Evolutionary conservation across 352 stramenopile genomes (phyloP), one percentile per base, ranked within the genome.

Genomic region (Phytopythium boreale): DNA sequence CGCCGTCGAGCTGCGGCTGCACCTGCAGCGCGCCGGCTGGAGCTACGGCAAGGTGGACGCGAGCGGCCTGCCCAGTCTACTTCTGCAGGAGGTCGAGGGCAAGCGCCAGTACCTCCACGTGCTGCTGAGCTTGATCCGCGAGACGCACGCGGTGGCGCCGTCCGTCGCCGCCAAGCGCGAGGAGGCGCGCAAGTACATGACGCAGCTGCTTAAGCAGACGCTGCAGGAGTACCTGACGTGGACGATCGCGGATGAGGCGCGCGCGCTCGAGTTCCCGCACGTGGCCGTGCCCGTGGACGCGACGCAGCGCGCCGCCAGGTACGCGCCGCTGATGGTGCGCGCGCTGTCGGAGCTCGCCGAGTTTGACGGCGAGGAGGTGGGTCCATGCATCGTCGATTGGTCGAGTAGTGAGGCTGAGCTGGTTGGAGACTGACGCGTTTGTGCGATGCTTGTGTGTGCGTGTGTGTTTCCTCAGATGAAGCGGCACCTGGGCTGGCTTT

Each of bases 91-190:
- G 76, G 79, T 94, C 12, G 50, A 87, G 27, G 86, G 86, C 44
- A 94, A 92, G 66, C 75, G 83, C 11, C 80, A 89, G 66, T 94
- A 90, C 59, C 58, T 90, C 1, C 85, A 89, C 26, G 82, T 93
- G 29, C 62, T 93, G 11, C 84, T 89, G 15, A 63, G 75, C 36
- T 65, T 84, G 29, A 77, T 91, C 17, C 67, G 70, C 37, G 62
- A 59, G 36, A 56, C 63, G 24, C 36, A 46, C 15, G 34, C 29
- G 1, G 66, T 64, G 24, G 55, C 75, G 10, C 77, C 82, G 19
- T 59, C 60, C 43, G 8, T 22, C 19, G 43, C 43, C 43, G 43
- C 43, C n/a, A 77, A 80, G 43, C 72, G 80, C 27, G 79, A 92
- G 4, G 82, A 91, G 8, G 79, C 84, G 24, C 70, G 84, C n/a